Evolutionary conservation across 768 basidiomycete species (phyloP).

Genomic region (Serendipita sp.): DNA sequence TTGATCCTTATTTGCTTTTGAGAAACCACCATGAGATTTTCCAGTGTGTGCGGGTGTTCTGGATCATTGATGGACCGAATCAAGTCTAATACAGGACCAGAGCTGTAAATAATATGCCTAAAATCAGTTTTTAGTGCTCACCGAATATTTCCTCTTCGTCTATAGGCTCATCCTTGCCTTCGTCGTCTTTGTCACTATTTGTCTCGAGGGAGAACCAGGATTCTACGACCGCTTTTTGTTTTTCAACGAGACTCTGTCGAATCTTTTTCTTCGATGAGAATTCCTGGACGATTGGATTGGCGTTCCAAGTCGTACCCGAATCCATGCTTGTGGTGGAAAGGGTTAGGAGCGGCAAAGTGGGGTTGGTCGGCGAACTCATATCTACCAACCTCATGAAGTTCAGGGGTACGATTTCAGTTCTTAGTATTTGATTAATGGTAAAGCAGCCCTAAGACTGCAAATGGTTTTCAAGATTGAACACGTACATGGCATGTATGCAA

Average conservation of each 20-base stretch:
- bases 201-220: conserved; percentile 21
- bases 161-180: conserved; percentile 38
- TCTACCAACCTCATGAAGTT: too few relatives aligned
- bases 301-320: conserved; percentile 31
- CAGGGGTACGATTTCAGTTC: too few relatives aligned
- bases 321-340: background rate
- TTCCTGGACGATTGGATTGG: conserved; percentile 71
- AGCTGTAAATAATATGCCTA: background rate
- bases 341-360: background rate
- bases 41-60: conserved; percentile 81
- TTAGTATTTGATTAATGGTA: too few relatives aligned
- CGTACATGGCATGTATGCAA: too few relatives aligned
- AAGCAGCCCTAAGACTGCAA: too few relatives aligned
- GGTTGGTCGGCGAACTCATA: background rate
- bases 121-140: conserved; percentile 21
- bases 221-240: conserved; percentile 22
- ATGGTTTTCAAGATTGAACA: too few relatives aligned
- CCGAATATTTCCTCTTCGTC: conserved; percentile 91
- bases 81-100: conserved; percentile 39
- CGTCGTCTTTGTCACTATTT: conserved; percentile 23
- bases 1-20: conserved; percentile 59
- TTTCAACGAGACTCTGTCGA: conserved; percentile 18
- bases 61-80: conserved; percentile 88
- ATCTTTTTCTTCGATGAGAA: conserved; percentile 25
- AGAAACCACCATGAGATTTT: conserved; percentile 91